Evolutionary conservation across 2,329 filamentous ascomycete genomes (phyloP).

Genomic region (Cercospora beticola): DNA sequence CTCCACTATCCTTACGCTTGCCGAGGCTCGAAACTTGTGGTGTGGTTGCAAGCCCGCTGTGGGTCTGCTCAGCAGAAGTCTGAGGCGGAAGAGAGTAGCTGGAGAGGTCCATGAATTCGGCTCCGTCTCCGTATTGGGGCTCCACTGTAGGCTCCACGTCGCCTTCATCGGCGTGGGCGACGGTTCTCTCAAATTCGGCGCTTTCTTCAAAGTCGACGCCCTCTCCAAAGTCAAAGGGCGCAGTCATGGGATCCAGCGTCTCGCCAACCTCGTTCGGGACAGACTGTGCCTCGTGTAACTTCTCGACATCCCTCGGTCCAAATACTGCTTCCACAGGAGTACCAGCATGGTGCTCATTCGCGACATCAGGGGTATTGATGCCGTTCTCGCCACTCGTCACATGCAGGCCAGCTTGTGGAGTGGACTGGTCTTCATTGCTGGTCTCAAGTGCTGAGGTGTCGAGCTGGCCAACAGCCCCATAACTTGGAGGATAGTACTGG

Average conservation of each 20-base stretch:
- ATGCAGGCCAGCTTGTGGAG: not conserved
- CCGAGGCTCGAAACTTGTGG: slow-evolving; percentile 12
- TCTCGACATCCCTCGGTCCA: slow-evolving; percentile 14
- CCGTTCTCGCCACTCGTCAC: not conserved
- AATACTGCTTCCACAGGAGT: slow-evolving; percentile 8
- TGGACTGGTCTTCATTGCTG: not conserved
- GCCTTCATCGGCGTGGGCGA: not conserved
- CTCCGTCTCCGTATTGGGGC: not conserved
- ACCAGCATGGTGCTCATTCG: not conserved
- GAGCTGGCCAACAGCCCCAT: slow-evolving; percentile 13
- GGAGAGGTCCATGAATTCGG: not conserved
- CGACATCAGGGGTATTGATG: not conserved
- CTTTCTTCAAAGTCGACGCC: slow-evolving; percentile 10
- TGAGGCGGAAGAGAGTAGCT: not conserved
- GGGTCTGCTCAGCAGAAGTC: not conserved
- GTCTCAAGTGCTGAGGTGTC: not conserved
- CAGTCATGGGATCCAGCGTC: slow-evolving; percentile 11
- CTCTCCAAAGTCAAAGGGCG: slow-evolving; percentile 17
- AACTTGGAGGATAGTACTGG: slow-evolving; percentile 20
- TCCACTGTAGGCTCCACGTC: not conserved
- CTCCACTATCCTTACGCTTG: slow-evolving; percentile 24
- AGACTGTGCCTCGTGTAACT: slow-evolving; percentile 9
- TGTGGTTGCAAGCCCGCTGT: not conserved
- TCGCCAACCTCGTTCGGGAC: slow-evolving; percentile 1
- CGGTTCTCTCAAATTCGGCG: not conserved